These are phyloP conservation scores for Globisporangium orthogonon DNA, from an alignment of 352 stramenopile species.

Conservation along the genomic window DNA sequence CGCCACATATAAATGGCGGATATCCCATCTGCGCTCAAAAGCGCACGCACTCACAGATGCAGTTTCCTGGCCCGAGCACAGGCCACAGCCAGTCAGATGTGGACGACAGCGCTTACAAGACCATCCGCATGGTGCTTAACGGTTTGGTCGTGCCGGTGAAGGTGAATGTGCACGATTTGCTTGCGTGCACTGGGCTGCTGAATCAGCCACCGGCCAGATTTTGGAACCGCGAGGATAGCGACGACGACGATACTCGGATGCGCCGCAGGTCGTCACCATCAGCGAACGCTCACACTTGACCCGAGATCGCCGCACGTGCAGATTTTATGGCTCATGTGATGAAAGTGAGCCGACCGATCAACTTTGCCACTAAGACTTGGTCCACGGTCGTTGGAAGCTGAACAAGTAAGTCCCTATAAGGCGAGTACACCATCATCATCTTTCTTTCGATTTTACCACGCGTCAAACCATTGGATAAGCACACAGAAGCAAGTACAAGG, in stretches of 20 bases:
- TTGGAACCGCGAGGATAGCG: neutral
- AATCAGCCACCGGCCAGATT: neutral
- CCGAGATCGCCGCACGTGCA: no score
- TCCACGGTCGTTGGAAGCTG: no score
- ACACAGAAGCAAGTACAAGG: no score
- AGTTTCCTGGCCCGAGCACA: neutral
- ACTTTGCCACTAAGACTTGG: no score
- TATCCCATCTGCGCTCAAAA: neutral
- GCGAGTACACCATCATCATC: no score
- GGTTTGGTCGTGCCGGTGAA: constrained; percentile 57
- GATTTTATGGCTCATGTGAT: no score
- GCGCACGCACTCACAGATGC: constrained; percentile 4
- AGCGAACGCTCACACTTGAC: neutral
- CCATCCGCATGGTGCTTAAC: constrained; percentile 70
- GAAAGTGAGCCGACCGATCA: no score
- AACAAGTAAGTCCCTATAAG: no score
- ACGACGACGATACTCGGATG: constrained; percentile 5
- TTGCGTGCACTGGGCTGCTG: constrained; percentile 25
- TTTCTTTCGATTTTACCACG: no score
- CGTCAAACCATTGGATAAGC: no score
- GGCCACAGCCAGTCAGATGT: neutral
- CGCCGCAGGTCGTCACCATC: no score
- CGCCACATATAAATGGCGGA: neutral
- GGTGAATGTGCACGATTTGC: constrained; percentile 62
- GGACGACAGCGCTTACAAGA: constrained; percentile 38